phyloP scores from a whole-genome alignment of 768 basidiomycete species.

The Mycena albidolilacea region DNA sequence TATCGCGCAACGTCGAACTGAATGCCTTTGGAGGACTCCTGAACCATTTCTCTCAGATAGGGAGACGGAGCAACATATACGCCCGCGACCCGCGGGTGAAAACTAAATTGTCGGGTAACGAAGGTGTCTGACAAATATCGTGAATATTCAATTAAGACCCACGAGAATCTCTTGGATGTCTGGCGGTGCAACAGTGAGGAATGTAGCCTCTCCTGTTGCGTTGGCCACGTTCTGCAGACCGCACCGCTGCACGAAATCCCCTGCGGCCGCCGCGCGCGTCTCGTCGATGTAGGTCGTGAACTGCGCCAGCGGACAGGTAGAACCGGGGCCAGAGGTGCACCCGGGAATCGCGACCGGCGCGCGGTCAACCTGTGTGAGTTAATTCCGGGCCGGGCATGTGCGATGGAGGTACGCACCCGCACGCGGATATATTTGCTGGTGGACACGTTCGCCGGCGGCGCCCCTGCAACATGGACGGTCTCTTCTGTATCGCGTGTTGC shows the following conservation, averaged over 20 bases:
- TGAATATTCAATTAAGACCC: conserved; percentile 39
- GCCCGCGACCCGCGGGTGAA: too few species aligned
- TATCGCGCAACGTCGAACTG: too few species aligned
- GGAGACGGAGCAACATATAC: too few species aligned
- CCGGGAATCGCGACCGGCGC: conserved; percentile 59
- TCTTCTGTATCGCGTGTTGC: background rate
- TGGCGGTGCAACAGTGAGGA: conserved; percentile 42
- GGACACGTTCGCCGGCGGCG: conserved; percentile 21
- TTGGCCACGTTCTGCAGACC: conserved; percentile 47
- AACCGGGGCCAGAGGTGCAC: conserved; percentile 57
- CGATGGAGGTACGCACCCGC: conserved; percentile 43
- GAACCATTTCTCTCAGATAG: too few species aligned
- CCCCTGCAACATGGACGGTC: conserved; percentile 41
- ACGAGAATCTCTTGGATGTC: conserved; percentile 29
- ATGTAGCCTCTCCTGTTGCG: conserved; percentile 45
- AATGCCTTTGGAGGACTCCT: too few species aligned
- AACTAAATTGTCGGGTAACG: too few species aligned
- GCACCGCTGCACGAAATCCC: conserved; percentile 56
- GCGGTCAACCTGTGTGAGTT: conserved; percentile 50
- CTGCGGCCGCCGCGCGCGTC: conserved; percentile 46
- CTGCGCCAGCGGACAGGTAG: conserved; percentile 52
- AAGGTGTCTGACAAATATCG: too few species aligned
- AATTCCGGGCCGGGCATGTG: background rate
- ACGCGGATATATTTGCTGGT: conserved; percentile 52
- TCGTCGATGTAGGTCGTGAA: conserved; percentile 51